Percentiles rank a stretch among this genome's conserved stretches.
phyloP scores from a whole-genome alignment of 805 yeast species.

The Saccharomyces eubayanus region DNA sequence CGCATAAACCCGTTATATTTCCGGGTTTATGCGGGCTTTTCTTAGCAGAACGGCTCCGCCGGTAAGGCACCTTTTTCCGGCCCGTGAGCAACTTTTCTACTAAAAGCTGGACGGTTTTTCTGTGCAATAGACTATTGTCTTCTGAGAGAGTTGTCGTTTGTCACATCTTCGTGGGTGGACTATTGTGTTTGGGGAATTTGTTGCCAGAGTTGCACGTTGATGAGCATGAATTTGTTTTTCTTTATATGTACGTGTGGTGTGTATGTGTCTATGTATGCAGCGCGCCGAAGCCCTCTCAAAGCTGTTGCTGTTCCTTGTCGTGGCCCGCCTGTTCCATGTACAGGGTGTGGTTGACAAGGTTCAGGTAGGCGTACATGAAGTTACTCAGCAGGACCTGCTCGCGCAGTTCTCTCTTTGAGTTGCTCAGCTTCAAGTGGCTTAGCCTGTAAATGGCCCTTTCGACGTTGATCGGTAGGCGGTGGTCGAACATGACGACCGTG shows the following conservation, averaged over 20 bases:
- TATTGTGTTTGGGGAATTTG: background rate
- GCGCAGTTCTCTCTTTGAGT: constrained; percentile 80
- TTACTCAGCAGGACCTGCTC: constrained; percentile 91
- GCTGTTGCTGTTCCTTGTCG: constrained; percentile 6
- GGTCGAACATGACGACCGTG: constrained; percentile 71
- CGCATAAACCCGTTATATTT: background rate
- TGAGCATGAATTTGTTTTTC: background rate
- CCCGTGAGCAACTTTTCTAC: background rate
- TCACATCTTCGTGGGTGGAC: background rate
- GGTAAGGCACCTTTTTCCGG: background rate
- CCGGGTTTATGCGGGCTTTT: background rate
- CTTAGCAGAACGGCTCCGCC: background rate
- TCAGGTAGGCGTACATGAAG: constrained; percentile 95
- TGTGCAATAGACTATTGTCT: background rate
- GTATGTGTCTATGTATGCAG: background rate
- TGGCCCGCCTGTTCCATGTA: constrained; percentile 58
- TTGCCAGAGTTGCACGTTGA: background rate
- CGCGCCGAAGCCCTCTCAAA: background rate
- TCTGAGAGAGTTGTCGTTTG: background rate
- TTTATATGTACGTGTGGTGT: background rate
- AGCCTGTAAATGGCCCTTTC: constrained; percentile 92
- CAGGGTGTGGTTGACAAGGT: constrained; percentile 84
- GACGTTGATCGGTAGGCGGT: constrained; percentile 86
- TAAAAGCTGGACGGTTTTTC: background rate
- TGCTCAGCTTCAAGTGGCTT: constrained; percentile 88